These are phyloP conservation scores for Ceratocystis huliohia DNA, from an alignment of 2,329 filamentous ascomycete species.

Conservation along the genomic window DNA sequence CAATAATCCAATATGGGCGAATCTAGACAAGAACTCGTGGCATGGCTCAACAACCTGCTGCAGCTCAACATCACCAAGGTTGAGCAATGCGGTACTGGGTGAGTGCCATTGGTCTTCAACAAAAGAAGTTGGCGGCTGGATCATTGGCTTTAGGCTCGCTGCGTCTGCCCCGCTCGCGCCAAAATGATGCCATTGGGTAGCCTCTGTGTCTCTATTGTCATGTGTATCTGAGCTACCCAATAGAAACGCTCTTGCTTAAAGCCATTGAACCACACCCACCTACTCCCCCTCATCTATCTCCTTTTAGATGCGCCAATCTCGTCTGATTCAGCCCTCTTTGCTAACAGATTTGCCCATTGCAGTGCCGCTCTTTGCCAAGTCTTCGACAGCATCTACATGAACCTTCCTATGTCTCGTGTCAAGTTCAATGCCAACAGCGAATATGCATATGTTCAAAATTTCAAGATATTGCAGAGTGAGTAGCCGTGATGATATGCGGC, in stretches of 20 bases:
- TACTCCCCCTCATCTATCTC: background rate
- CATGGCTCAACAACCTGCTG: conserved; percentile 94
- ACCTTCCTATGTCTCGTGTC: conserved; percentile 88
- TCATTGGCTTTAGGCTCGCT: background rate
- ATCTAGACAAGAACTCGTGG: conserved; percentile 82
- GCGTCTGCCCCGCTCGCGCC: background rate
- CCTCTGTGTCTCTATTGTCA: background rate
- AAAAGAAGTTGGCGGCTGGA: background rate
- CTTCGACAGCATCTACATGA: conserved; percentile 94
- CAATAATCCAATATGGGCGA: conserved; percentile 42
- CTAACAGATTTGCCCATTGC: conserved; percentile 22
- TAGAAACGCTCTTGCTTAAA: background rate
- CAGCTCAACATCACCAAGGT: conserved; percentile 98
- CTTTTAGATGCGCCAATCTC: background rate
- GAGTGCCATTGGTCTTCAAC: conserved; percentile 28
- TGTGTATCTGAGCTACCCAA: background rate
- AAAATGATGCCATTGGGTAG: background rate
- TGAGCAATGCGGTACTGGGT: conserved; percentile 98
- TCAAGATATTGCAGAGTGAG: conserved; percentile 93
- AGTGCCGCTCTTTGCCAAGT: conserved; percentile 94
- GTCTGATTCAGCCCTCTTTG: no score
- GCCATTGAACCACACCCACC: background rate
- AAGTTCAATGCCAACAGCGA: conserved; percentile 98
- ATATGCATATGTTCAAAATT: conserved; percentile 96
- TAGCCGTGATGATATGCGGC: conserved; percentile 22